Base-by-base conservation (phyloP, 208 protist species). In the Acanthamoeba castellanii region DNA sequence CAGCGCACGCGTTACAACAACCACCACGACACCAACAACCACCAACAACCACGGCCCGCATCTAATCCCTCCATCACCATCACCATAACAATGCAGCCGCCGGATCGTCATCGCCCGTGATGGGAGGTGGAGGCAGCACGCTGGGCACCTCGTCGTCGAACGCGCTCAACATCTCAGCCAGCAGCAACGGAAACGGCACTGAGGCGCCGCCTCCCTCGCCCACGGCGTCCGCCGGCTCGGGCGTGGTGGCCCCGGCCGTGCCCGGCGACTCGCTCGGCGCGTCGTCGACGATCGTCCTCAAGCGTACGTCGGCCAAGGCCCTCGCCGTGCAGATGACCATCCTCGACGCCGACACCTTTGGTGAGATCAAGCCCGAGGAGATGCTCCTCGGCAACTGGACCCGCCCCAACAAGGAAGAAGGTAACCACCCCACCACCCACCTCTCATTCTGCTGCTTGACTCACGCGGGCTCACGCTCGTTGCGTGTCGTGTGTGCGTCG, bases 361-460 rank as follows among this genome's bases (percentile, higher is more conserved):
- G 27, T 18, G 27, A 70, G 16, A 70, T 70, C 64, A 70, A 70
- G n/a, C 64, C 64, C n/a, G 64, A 70, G 64, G 64, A 70, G n/a
- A 70, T 70, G 64, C 64, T 70, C n/a, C 64, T 70, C 64, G 64
- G 64, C 64, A 70, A 70, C 64, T 70, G 64, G 64, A 70, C 64
- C n/a, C 64, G 64, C n/a, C 64, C 64, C n/a, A 70, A 70, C 64
- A 70, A 70, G 64, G 64, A 70, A 70, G 64, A 70, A 18, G 64
- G 64, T 70, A 70, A 3, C 4, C 7, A 4, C 47, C 47, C 11
- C 47, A 4, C 47, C 47, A 52, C 47, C 11, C 7, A 4, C 11
- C 47, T 4, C 47, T 52, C 47, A 4, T 14, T 11, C 47, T 14
- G 47, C 47, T 52, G 47, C n/a, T n/a, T n/a, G n/a, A n/a, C n/a